Base-by-base conservation (phyloP, 257 asterid genomes). In the Ligustrum vulgare region DNA sequence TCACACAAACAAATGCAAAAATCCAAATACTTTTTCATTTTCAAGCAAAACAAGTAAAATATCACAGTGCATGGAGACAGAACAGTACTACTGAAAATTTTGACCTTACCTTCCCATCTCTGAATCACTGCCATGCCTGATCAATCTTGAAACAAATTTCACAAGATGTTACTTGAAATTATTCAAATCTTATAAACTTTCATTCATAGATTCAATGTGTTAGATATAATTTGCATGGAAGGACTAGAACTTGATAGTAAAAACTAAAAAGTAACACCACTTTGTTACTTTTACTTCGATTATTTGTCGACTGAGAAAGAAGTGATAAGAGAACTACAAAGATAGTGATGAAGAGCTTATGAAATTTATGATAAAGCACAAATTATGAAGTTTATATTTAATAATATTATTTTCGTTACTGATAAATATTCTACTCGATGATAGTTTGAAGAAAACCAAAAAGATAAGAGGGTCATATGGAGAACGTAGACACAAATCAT, bases 1-100 rank as follows among this genome's bases (percentile, higher is more conserved):
- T 83, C 78, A 80, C 82, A 72, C 45, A 11, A 87, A 91, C 92
- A 86, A 78, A 78, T 78, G 81, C 88, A 85, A 82, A 80, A 82
- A 80, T 84, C 85, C 91, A 86, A 47, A 65, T 79, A 36, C 79
- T 73, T 80, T 35, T 67, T 81, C 74, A 28, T 28, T 9, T 2
- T 39, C 45, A 39, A 39, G 4, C 37, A 72, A 31, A 72, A 69
- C 67, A 71, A 76, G 80, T 58, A 56, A 68, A 82, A 75, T 54
- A 71, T 56, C 67, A 84, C 56, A 43, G 77, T 81, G 78, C 82
- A 77, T 77, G 80, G 72, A 81, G 87, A 87, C 82, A 87, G 72
- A 74, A 60, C 67, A 25, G 8, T 60, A 82, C 64, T 58, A 60
- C 79, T 72, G 80, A 58, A 73, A 67, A 34, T 22, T 25, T 70